phyloP scores from a whole-genome alignment of 768 basidiomycete species.

The Solioccasus polychromus region DNA sequence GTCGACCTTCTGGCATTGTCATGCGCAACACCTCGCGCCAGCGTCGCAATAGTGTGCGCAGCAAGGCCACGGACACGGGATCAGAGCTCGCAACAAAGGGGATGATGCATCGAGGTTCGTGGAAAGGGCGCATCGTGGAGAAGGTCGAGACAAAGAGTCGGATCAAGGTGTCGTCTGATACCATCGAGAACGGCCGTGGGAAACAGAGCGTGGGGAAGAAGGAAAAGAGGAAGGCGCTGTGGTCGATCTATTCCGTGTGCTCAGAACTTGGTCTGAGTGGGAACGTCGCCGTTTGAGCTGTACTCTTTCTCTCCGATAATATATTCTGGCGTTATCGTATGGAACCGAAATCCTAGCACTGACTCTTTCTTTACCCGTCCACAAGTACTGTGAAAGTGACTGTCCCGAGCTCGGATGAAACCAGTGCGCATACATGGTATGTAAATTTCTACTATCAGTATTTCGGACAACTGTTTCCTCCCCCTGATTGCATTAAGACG shows the following conservation, averaged over 20 bases:
- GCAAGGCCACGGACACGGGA: conserved; percentile 7
- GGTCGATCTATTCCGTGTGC: conserved; percentile 30
- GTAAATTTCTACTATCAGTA: too few species aligned
- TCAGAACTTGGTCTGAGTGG: conserved; percentile 22
- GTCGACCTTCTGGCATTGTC: neutral
- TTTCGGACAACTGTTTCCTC: too few species aligned
- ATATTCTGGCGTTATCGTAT: too few species aligned
- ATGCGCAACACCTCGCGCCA: conserved; percentile 11
- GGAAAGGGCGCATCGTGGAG: conserved; percentile 22
- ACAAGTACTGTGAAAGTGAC: too few species aligned
- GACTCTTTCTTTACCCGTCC: too few species aligned
- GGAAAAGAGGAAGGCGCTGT: conserved; percentile 23
- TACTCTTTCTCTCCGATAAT: too few species aligned
- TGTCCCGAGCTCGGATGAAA: too few species aligned
- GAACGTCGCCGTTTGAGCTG: conserved; percentile 4
- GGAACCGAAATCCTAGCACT: too few species aligned
- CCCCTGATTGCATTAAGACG: too few species aligned
- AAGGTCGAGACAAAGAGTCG: conserved; percentile 15
- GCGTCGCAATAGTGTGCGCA: conserved; percentile 17
- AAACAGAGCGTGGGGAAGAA: conserved; percentile 11
- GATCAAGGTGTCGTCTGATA: conserved; percentile 7
- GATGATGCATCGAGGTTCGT: conserved; percentile 24
- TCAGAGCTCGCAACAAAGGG: conserved; percentile 14
- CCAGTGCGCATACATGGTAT: too few species aligned
- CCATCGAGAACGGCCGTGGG: conserved; percentile 12